These are phyloP conservation scores for Xylariaceae sp. DNA, from an alignment of 2,329 filamentous ascomycete species.

Conservation along the genomic window DNA sequence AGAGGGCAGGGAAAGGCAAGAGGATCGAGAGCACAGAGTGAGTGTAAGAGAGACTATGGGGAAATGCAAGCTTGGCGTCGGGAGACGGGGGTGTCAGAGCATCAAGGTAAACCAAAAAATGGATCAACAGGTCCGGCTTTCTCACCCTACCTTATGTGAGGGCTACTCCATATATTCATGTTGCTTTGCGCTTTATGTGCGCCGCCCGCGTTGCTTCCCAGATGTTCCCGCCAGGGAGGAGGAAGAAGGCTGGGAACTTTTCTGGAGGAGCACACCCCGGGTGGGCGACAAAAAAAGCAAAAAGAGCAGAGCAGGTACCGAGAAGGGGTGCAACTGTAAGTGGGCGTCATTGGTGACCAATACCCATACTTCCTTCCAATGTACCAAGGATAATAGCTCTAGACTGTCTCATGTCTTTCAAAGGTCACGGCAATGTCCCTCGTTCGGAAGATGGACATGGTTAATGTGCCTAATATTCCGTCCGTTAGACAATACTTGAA, in stretches of 20 bases:
- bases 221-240: constrained; percentile 10
- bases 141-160: too few species aligned
- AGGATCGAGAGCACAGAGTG: constrained; percentile 10
- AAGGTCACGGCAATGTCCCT: too few species aligned
- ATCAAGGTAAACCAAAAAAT: too few species aligned
- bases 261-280: constrained; percentile 17
- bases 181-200: constrained; percentile 14
- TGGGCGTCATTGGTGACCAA: constrained; percentile 22
- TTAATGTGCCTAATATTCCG: too few species aligned
- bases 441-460: too few species aligned
- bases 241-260: constrained; percentile 17
- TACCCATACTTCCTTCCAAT: constrained; percentile 7
- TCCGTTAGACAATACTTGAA: too few species aligned
- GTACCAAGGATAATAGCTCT: too few species aligned
- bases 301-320: background rate
- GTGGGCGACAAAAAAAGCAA: constrained; percentile 8
- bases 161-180: too few species aligned
- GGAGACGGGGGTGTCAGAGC: too few species aligned
- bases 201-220: constrained; percentile 8
- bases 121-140: too few species aligned
- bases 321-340: constrained; percentile 7
- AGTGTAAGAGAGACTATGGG: constrained; percentile 8
- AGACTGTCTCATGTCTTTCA: too few species aligned
- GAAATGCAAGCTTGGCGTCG: too few species aligned
- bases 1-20: constrained; percentile 16